phyloP scores from a whole-genome alignment of 805 yeast genomes.

The Candida argentea region DNA sequence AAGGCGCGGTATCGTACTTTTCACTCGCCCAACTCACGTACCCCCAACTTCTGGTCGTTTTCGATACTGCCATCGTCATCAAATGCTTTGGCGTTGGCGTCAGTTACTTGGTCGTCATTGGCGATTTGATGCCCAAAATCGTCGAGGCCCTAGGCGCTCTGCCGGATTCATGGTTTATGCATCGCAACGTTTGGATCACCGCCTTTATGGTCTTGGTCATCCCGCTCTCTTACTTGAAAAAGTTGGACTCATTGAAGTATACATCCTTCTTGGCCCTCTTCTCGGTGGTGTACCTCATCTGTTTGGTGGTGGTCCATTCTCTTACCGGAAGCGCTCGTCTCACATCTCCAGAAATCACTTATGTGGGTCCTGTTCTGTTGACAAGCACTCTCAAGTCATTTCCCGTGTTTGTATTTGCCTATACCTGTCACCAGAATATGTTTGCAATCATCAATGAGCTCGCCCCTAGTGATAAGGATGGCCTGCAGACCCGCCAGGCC shows the following conservation, averaged over 20 bases:
- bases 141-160: conserved; percentile 26
- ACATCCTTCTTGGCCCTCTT: conserved; percentile 61
- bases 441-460: conserved; percentile 69
- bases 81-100: conserved; percentile 77
- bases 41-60: conserved; percentile 59
- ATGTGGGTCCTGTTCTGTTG: conserved; percentile 32
- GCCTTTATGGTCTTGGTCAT: conserved; percentile 41
- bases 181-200: conserved; percentile 45
- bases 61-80: conserved; percentile 63
- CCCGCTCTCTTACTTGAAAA: conserved; percentile 56
- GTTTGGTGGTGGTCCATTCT: conserved; percentile 45
- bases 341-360: conserved; percentile 10
- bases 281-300: conserved; percentile 53
- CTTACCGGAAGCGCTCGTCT: conserved; percentile 15
- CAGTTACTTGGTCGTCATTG: conserved; percentile 62
- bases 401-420: conserved; percentile 70
- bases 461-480: conserved; percentile 22
- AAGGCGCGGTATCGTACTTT: conserved; percentile 32
- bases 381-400: conserved; percentile 46
- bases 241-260: conserved; percentile 58
- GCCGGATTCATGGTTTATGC: conserved; percentile 13
- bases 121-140: conserved; percentile 63
- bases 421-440: conserved; percentile 74
- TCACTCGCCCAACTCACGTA: conserved; percentile 49
- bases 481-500: conserved; percentile 34